Conservation (phyloP, 805 yeast species). For the Candida nanaspora region DNA sequence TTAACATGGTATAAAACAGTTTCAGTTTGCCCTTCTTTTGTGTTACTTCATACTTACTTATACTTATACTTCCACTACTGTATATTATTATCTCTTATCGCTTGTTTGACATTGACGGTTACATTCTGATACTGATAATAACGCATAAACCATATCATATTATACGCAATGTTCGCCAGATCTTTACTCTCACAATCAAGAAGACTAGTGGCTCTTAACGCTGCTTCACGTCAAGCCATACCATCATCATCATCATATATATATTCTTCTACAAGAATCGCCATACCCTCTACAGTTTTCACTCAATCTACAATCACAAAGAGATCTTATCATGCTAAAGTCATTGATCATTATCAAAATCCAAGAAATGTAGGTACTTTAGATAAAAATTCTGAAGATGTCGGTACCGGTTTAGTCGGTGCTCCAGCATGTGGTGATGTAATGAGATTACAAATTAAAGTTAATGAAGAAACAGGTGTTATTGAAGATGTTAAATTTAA, state of each 20-base stretch:
- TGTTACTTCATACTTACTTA: too few relatives aligned
- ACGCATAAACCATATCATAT: too few relatives aligned
- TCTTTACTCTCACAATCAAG: neutral
- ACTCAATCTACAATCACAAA: neutral
- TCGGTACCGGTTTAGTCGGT: slow-evolving; percentile 96
- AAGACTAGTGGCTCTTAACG: neutral
- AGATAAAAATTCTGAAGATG: slow-evolving; percentile 66
- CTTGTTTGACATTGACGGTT: too few relatives aligned
- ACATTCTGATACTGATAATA: too few relatives aligned
- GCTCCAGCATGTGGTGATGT: slow-evolving; percentile 99
- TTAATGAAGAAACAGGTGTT: slow-evolving; percentile 81
- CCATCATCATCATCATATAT: too few relatives aligned
- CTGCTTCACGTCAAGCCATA: neutral
- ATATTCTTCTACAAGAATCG: too few relatives aligned
- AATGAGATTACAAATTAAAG: slow-evolving; percentile 94
- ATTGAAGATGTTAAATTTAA: slow-evolving; percentile 95
- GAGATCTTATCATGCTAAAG: slow-evolving; percentile 78
- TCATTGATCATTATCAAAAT: slow-evolving; percentile 91
- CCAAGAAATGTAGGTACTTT: slow-evolving; percentile 96
- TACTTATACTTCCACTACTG: too few relatives aligned
- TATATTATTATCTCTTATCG: too few relatives aligned
- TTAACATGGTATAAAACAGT: too few relatives aligned
- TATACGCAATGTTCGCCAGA: neutral
- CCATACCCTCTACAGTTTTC: neutral
- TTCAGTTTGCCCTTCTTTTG: too few relatives aligned